These are phyloP conservation scores for Pilobolus umbonatus DNA, from an alignment of 192 early-diverging fungal genomes.

Conservation along the genomic window DNA sequence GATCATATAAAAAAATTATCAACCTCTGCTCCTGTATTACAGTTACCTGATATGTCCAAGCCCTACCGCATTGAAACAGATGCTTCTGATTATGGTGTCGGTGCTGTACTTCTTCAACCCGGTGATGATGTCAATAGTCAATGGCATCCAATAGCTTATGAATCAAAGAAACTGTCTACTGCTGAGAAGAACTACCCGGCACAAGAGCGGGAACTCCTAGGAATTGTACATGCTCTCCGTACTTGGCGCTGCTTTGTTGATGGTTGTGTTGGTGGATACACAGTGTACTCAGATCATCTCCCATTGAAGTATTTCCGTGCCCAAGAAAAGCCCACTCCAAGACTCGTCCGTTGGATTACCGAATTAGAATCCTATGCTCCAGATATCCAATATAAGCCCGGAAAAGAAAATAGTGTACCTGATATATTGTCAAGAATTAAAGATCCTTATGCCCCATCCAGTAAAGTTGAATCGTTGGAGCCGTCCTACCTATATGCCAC, in stretches of 20 bases:
- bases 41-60: no score
- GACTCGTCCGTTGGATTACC: slow-evolving; percentile 4
- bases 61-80: no score
- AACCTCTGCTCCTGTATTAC: no score
- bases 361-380: slow-evolving; percentile 11
- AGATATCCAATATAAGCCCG: slow-evolving; percentile 7
- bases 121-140: no score
- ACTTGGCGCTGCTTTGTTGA: slow-evolving; percentile 10
- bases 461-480: no score
- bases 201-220: slow-evolving; percentile 20
- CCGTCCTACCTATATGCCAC: slow-evolving; percentile 3
- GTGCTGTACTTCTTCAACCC: no score
- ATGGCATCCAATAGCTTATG: slow-evolving; percentile 30
- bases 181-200: slow-evolving; percentile 28
- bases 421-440: slow-evolving; percentile 1
- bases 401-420: slow-evolving; percentile 6
- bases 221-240: slow-evolving; percentile 11
- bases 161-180: slow-evolving; percentile 26
- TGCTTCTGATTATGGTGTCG: no score
- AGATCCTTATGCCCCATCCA: no score
- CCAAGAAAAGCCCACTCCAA: slow-evolving; percentile 1
- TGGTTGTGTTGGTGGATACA: not conserved
- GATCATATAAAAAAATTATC: no score
- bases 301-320: slow-evolving; percentile 7
- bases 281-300: not conserved